Evolutionary conservation across 169 alveolate species (phyloP).

Genomic region (Plasmodium falciparum): DNA sequence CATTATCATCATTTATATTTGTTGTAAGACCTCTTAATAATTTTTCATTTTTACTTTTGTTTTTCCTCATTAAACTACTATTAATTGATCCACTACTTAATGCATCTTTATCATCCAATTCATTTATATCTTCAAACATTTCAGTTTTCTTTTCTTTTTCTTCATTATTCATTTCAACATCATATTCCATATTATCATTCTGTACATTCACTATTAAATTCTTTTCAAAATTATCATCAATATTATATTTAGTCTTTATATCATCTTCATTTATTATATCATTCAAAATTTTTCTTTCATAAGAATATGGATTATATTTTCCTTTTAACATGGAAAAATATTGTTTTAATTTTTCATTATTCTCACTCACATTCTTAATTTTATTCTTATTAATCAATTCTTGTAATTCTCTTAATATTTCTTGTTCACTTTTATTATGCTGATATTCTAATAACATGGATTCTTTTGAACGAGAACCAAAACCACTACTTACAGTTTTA

Average conservation of each 20-base stretch:
- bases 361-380: slow-evolving; percentile 19
- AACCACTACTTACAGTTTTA: slow-evolving; percentile 26
- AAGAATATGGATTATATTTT: slow-evolving; percentile 60
- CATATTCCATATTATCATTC: slow-evolving; percentile 2
- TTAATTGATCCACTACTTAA: slow-evolving; percentile 55
- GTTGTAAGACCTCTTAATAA: slow-evolving; percentile 29
- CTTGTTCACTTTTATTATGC: slow-evolving; percentile 14
- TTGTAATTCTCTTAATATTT: slow-evolving; percentile 26
- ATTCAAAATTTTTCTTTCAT: slow-evolving; percentile 42
- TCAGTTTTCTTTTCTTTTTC: slow-evolving; percentile 66
- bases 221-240: slow-evolving; percentile 60
- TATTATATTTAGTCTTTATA: slow-evolving; percentile 41
- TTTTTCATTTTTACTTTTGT: slow-evolving; percentile 30
- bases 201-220: slow-evolving; percentile 7
- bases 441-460: slow-evolving; percentile 20
- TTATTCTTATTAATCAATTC: slow-evolving; percentile 39
- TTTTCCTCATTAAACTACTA: slow-evolving; percentile 32
- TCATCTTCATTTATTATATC: slow-evolving; percentile 55
- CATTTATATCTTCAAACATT: slow-evolving; percentile 68
- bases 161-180: slow-evolving; percentile 38
- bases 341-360: slow-evolving; percentile 27
- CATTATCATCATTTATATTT: slow-evolving; percentile 29
- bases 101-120: slow-evolving; percentile 48
- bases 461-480: slow-evolving; percentile 12
- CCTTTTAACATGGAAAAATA: slow-evolving; percentile 21